Evolutionary conservation across 2,329 filamentous ascomycete genomes (phyloP).

Genomic region (Diaporthe aspalathi): DNA sequence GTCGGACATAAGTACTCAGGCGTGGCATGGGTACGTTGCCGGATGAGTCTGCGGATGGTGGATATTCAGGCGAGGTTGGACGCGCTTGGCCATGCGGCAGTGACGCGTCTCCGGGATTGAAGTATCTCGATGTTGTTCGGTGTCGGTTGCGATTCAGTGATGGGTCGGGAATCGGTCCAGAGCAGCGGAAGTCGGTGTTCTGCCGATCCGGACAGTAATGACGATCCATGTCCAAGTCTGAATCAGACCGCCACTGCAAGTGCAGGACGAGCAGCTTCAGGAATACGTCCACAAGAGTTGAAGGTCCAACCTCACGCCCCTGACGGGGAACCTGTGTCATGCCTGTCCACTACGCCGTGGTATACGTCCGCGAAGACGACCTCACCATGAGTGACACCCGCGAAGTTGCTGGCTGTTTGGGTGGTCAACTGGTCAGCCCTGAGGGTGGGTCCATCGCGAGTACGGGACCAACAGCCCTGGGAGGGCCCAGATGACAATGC

Average conservation of each 20-base stretch:
- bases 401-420: background rate
- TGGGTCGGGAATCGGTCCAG: conserved; percentile 17
- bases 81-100: conserved; percentile 25
- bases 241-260: conserved; percentile 27
- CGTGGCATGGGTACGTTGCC: background rate
- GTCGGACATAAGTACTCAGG: background rate
- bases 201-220: conserved; percentile 6
- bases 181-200: conserved; percentile 15
- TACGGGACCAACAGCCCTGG: background rate
- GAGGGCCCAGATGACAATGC: background rate
- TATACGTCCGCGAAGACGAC: background rate
- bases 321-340: background rate
- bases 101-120: conserved; percentile 20
- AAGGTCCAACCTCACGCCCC: background rate
- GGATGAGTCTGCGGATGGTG: background rate
- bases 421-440: conserved; percentile 33
- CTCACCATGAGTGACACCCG: background rate
- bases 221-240: conserved; percentile 13
- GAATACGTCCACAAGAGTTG: background rate
- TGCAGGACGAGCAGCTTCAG: background rate
- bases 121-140: background rate
- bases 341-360: too few relatives aligned
- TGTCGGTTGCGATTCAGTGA: background rate
- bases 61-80: background rate
- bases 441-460: conserved; percentile 13